Percentiles rank a stretch among this genome's conserved stretches.
These are phyloP conservation scores for Ceratobasidium sp. DNA, from an alignment of 1,284 basidiomycete species.

Conservation along the genomic window DNA sequence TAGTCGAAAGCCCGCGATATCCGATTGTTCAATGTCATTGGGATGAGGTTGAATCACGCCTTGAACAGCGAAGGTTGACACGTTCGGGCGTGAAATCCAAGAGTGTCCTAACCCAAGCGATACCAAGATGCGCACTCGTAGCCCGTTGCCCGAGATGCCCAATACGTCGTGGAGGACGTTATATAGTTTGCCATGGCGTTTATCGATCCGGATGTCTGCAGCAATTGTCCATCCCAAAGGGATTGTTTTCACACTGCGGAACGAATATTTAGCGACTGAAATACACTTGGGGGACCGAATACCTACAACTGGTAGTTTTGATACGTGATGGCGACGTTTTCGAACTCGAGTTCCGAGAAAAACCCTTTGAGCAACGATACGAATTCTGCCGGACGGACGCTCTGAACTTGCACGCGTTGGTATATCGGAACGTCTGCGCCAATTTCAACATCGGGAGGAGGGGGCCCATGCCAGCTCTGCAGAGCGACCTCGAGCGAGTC, in stretches of 20 bases:
- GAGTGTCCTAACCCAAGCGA: neutral
- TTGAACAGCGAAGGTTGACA: neutral
- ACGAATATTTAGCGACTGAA: neutral
- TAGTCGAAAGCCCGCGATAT: neutral
- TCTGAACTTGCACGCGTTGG: neutral
- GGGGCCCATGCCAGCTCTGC: neutral
- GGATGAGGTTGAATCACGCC: neutral
- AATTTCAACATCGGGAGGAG: neutral
- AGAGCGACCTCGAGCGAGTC: neutral
- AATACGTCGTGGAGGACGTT: neutral
- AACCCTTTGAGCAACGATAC: neutral
- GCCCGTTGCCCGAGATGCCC: neutral
- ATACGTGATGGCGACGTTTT: neutral
- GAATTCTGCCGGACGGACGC: neutral
- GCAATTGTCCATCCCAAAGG: slow-evolving; percentile 3
- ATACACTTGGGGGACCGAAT: neutral
- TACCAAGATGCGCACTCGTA: neutral
- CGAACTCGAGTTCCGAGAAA: neutral
- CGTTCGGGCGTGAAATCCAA: neutral
- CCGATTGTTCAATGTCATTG: neutral
- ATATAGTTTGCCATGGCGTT: neutral
- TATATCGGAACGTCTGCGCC: neutral
- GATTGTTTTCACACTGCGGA: neutral
- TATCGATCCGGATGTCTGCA: neutral
- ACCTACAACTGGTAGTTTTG: slow-evolving; percentile 8